These are phyloP conservation scores for Hyaloscypha finlandica DNA, from an alignment of 495 filamentous ascomycete species.

Conservation along the genomic window DNA sequence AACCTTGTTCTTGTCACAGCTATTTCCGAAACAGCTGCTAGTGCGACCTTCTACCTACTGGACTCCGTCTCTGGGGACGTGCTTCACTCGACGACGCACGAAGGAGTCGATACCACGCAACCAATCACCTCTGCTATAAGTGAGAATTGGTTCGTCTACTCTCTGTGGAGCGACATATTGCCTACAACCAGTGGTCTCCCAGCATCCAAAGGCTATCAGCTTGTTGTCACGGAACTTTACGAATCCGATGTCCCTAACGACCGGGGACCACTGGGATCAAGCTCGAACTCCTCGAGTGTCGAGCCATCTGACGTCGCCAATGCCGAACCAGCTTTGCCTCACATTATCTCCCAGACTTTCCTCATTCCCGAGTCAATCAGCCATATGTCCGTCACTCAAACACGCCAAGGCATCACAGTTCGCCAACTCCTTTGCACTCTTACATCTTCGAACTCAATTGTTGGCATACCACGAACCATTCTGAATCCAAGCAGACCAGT, in stretches of 20 bases:
- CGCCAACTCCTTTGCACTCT: slow-evolving; percentile 79
- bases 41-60: slow-evolving; percentile 75
- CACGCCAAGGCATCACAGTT: slow-evolving; percentile 88
- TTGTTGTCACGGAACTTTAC: slow-evolving; percentile 85
- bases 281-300: slow-evolving; percentile 72
- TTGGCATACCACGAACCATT: slow-evolving; percentile 73
- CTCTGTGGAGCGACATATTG: slow-evolving; percentile 69
- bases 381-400: slow-evolving; percentile 81
- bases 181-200: slow-evolving; percentile 49
- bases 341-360: slow-evolving; percentile 76
- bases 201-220: slow-evolving; percentile 78
- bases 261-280: slow-evolving; percentile 72
- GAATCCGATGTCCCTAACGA: slow-evolving; percentile 84
- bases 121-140: slow-evolving; percentile 76
- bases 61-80: slow-evolving; percentile 84
- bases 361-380: slow-evolving; percentile 75
- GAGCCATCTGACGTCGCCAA: slow-evolving; percentile 50
- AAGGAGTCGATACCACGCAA: slow-evolving; percentile 72
- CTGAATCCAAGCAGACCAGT: slow-evolving; percentile 89
- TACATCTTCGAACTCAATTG: slow-evolving; percentile 66
- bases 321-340: slow-evolving; percentile 51
- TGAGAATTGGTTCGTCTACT: slow-evolving; percentile 96
- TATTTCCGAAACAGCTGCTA: slow-evolving; percentile 53
- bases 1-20: slow-evolving; percentile 82
- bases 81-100: slow-evolving; percentile 68